Evolutionary conservation across 192 early-diverging fungal genomes (phyloP), one percentile per base, ranked within the genome.

Genomic region (Backusella sp.): DNA sequence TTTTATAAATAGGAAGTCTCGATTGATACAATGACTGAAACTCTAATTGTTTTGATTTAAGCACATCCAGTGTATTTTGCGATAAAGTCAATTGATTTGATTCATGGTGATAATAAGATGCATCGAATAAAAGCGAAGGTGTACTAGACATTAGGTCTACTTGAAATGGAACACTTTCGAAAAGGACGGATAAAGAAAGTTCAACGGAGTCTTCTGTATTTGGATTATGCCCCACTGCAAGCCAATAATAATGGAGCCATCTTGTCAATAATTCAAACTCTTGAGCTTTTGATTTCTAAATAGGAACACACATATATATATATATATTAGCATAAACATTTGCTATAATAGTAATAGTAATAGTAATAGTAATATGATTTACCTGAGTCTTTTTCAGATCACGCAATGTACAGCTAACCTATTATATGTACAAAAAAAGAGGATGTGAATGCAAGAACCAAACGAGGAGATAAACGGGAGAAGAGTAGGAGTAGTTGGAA

Each of bases 11-110:
- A 62, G 59, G 65, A 53, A 79, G 75, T 28, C 86, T 83, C 39
- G 79, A 75, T 73, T 80, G 74, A 68, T 78, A 86, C 49, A 84
- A 65, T 53, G 70, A 53, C 66, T 87, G 76, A 28, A 87, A 70
- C 17, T 65, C 44, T 0, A 36, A 52, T 32, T 79, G 76, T 69
- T 86, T 86, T 19, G 34, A 42, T 12, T 77, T 72, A 5, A 87
- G 72, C 35, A 68, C 67, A 19, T 73, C 73, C 11, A 88, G 77
- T 68, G 81, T 81, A 8, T 79, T 74, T n/a, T 76, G 72, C n/a
- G 79, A 78, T 21, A 88, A 72, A 41, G 76, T 83, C 23, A 88
- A 56, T 11, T 84, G 84, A 1, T 76, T 68, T 35, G 84, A 81
- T 69, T 44, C 39, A 68, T 73, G 67, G 5, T 56, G 19, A 37